These are phyloP conservation scores for Phytophthora nicotianae DNA, from an alignment of 352 stramenopile species.

Conservation along the genomic window DNA sequence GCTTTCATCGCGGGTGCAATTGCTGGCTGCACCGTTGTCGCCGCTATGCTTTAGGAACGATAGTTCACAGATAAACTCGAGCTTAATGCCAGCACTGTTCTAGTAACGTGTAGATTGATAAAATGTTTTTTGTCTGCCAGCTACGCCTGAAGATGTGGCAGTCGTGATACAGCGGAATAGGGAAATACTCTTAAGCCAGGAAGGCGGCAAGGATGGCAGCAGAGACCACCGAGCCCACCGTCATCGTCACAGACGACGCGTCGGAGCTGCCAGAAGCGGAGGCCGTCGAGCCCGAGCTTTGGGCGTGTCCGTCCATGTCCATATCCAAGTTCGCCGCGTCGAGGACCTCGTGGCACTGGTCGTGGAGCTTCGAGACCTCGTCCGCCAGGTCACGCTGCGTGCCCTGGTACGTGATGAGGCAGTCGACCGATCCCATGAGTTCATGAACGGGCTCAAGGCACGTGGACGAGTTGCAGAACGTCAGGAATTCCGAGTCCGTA, in stretches of 20 bases:
- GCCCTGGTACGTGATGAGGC: slow-evolving; percentile 53
- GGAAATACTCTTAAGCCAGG: slow-evolving; percentile 23
- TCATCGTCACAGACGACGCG: slow-evolving; percentile 20
- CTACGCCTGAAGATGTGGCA: not conserved
- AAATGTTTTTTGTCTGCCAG: slow-evolving; percentile 7
- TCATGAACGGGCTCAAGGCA: slow-evolving; percentile 68
- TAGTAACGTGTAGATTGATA: slow-evolving; percentile 17
- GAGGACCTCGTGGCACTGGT: slow-evolving; percentile 50
- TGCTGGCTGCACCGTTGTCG: slow-evolving; percentile 9
- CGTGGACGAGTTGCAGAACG: slow-evolving; percentile 58
- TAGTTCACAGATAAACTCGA: not conserved
- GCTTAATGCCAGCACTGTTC: slow-evolving; percentile 11
- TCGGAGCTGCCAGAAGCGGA: slow-evolving; percentile 13
- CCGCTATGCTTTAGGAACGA: slow-evolving; percentile 14
- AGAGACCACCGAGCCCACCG: slow-evolving; percentile 20
- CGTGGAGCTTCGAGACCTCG: slow-evolving; percentile 50
- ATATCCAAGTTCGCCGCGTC: slow-evolving; percentile 20
- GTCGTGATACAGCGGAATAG: slow-evolving; percentile 1
- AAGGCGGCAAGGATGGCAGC: slow-evolving; percentile 21
- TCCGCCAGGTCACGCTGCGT: slow-evolving; percentile 43
- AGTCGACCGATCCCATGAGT: slow-evolving; percentile 47
- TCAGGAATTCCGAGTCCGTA: slow-evolving; percentile 45
- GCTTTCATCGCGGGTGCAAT: slow-evolving; percentile 13
- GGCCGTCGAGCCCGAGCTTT: slow-evolving; percentile 12
- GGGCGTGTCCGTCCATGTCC: slow-evolving; percentile 26